These are phyloP conservation scores for Citrus inodora DNA, from an alignment of 345 rosid genomes.

Conservation along the genomic window DNA sequence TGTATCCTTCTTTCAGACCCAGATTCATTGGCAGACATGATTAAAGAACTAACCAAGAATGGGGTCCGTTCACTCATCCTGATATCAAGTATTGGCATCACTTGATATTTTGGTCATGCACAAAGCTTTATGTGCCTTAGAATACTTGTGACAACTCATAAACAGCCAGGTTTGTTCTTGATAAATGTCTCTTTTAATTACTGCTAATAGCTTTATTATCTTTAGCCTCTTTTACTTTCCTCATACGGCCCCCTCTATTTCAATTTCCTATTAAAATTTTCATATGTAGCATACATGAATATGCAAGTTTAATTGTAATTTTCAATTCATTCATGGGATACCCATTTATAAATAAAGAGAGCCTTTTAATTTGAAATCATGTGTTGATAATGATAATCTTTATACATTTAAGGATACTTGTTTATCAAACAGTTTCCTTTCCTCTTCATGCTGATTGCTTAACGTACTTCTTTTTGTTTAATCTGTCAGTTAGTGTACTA, in stretches of 20 bases:
- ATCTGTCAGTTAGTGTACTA: neutral
- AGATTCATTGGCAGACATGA: neutral
- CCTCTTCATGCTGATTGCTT: neutral
- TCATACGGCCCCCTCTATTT: neutral
- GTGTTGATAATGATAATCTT: neutral
- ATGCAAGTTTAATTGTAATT: neutral
- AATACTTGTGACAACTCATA: neutral
- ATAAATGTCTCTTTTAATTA: neutral
- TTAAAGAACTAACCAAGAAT: neutral
- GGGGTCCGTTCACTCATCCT: neutral
- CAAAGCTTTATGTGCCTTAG: neutral
- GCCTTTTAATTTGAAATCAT: neutral
- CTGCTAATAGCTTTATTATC: neutral
- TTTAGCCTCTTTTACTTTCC: neutral
- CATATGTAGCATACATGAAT: neutral
- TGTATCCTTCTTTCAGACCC: conserved; percentile 3
- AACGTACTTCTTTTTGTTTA: neutral
- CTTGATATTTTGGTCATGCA: neutral
- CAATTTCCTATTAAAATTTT: neutral
- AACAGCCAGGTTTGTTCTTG: neutral
- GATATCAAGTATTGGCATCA: neutral
- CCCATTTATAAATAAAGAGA: neutral
- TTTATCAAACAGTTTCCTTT: neutral
- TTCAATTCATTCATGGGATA: neutral
- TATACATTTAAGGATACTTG: neutral